phyloP scores from a whole-genome alignment of 108 stramenopile species.

The Cyclotella sp. region DNA sequence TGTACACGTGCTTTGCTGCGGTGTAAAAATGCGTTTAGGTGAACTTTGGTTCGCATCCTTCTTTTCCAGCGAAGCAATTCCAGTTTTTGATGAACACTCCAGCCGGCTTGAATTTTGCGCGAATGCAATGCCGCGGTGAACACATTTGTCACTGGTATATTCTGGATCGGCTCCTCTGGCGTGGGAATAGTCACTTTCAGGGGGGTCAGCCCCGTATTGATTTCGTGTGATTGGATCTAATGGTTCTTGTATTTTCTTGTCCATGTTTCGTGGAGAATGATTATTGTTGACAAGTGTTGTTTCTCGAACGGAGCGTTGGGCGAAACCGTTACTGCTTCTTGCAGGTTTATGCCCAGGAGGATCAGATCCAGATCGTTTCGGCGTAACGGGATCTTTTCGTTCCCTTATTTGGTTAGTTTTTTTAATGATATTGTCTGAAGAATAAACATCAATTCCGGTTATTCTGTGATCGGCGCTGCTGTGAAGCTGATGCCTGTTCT shows the following conservation, averaged over 20 bases:
- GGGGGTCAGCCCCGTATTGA: too few relatives aligned
- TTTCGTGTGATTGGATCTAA: too few relatives aligned
- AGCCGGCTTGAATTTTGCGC: background rate
- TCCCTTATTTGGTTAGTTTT: background rate
- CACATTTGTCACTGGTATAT: background rate
- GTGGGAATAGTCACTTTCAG: too few relatives aligned
- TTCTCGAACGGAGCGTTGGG: background rate
- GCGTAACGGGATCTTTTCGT: background rate
- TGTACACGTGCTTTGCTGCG: background rate
- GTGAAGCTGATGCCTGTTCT: background rate
- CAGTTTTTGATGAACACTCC: background rate
- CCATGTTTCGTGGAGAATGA: too few relatives aligned
- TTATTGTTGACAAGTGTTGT: background rate
- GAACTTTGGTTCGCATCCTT: background rate
- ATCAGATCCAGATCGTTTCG: conserved; percentile 3
- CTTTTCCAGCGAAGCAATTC: background rate
- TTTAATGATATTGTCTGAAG: background rate
- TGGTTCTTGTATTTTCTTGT: too few relatives aligned
- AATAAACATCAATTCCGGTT: background rate
- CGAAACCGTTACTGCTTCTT: background rate
- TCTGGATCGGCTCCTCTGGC: too few relatives aligned
- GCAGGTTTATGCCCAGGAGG: conserved; percentile 6
- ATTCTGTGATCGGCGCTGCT: background rate
- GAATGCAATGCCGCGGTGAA: background rate
- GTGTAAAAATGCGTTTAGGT: background rate